Base-by-base conservation (phyloP, 345 rosid genomes). In the Salix exigua region DNA sequence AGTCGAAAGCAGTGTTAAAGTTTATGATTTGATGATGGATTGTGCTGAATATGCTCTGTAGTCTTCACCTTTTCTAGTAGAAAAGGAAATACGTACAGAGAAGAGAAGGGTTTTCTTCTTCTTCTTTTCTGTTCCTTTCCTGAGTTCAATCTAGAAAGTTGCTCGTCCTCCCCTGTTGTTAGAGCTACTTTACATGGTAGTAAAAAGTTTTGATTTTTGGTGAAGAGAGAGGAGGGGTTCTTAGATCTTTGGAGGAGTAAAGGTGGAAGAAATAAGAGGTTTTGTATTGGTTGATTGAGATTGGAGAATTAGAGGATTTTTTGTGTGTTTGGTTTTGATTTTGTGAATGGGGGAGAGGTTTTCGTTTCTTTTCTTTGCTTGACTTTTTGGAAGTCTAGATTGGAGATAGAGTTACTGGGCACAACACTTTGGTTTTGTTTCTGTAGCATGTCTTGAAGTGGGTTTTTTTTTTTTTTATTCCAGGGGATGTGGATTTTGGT, bases 181-280 rank as follows among this genome's bases (percentile, higher is more conserved):
- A 10, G 46, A 62, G 77, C 18, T 78, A 51, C 75, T 78, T 83
- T 68, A 2, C 55, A 44, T 79, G 73, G 30, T 10, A 19, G 72
- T 64, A 55, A 25, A 46, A 68, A 85, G 66, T 86, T 83, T 76
- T 72, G 82, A 76, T 74, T 70, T 71, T 48, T 72, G 64, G 60
- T 46, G 51, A 17, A 46, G 74, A 74, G 68, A 18, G 68, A 60
- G 60, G 67, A 28, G 73, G 51, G 75, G 73, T 33, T 62, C 30
- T 72, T 26, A 13, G 70, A 18, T 19, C 35, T 77, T 68, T 7
- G 35, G 19, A 61, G 50, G 65, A 44, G 77, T 63, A 38, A 78
- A 60, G 73, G 66, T 40, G 65, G 77, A 71, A 55, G 9, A 73
- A 75, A 58, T 58, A 58, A 58, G 28, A 23, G 79, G 70, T 55